These are phyloP conservation scores for Colletotrichum sp. DNA, from an alignment of 2,329 filamentous ascomycete species.

Conservation along the genomic window DNA sequence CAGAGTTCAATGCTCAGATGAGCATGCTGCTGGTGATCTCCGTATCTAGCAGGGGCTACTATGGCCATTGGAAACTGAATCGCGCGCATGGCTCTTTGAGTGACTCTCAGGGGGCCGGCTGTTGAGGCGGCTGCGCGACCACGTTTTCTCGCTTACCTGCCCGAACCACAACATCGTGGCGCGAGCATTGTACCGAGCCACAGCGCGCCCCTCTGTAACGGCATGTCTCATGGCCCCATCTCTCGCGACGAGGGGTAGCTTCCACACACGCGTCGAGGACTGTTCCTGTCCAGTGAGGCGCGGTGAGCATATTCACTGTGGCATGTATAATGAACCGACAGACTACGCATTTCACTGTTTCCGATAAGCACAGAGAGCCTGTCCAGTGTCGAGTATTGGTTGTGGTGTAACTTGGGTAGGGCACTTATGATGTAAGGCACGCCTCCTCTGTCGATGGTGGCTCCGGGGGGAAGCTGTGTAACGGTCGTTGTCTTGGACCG, in stretches of 20 bases:
- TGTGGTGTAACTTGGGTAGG: background rate
- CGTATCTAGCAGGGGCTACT: background rate
- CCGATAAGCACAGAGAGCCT: background rate
- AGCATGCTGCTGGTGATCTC: background rate
- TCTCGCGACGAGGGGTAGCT: background rate
- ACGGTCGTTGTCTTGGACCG: background rate
- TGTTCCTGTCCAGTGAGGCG: background rate
- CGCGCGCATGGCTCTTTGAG: background rate
- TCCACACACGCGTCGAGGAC: background rate
- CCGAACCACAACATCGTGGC: constrained; percentile 8
- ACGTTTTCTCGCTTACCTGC: background rate
- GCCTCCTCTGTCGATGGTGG: background rate
- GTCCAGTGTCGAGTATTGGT: background rate
- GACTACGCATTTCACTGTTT: background rate
- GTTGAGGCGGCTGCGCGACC: background rate
- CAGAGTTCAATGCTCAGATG: background rate
- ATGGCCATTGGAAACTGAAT: background rate
- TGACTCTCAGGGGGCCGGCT: background rate
- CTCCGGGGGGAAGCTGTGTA: background rate
- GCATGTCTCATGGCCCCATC: background rate
- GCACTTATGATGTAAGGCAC: background rate
- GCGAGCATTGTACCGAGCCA: constrained; percentile 1
- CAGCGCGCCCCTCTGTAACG: constrained; percentile 10
- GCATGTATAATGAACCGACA: background rate
- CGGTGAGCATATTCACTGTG: background rate